Conservation (phyloP, 2,329 filamentous ascomycete genomes). For the Alternaria gaisen region DNA sequence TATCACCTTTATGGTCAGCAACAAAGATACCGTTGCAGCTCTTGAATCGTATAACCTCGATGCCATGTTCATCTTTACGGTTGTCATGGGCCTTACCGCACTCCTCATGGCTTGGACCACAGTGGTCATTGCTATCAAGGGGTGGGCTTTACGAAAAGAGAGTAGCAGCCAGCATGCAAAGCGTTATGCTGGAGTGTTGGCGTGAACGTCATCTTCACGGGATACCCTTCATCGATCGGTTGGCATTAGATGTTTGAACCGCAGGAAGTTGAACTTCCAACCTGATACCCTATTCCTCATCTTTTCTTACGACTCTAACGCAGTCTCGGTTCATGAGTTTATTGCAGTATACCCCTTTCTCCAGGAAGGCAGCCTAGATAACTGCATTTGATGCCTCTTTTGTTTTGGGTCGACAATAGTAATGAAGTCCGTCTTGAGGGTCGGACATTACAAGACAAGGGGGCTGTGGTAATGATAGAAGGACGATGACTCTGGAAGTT, state of each 20-base stretch:
- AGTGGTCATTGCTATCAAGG: constrained; percentile 81
- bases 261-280: not conserved
- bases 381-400: constrained; percentile 31
- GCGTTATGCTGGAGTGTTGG: constrained; percentile 37
- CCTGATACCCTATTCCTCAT: constrained; percentile 19
- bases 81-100: constrained; percentile 83
- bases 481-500: not conserved
- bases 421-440: not conserved
- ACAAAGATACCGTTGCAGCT: constrained; percentile 76
- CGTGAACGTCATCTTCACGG: constrained; percentile 17
- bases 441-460: not conserved
- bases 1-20: constrained; percentile 90
- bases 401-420: constrained; percentile 5
- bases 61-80: constrained; percentile 92
- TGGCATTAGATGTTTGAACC: not conserved
- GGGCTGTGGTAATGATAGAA: not conserved
- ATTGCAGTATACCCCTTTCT: constrained; percentile 43
- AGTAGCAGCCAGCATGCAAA: constrained; percentile 35
- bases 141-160: constrained; percentile 71
- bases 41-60: constrained; percentile 81
- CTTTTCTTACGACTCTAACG: constrained; percentile 26
- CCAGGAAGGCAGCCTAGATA: constrained; percentile 33
- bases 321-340: constrained; percentile 6
- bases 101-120: constrained; percentile 88
- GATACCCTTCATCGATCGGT: not conserved